Evolutionary conservation across 2,329 filamentous ascomycete species (phyloP), one percentile per base, ranked within the genome.

Genomic region (Botrytis deweyae): DNA sequence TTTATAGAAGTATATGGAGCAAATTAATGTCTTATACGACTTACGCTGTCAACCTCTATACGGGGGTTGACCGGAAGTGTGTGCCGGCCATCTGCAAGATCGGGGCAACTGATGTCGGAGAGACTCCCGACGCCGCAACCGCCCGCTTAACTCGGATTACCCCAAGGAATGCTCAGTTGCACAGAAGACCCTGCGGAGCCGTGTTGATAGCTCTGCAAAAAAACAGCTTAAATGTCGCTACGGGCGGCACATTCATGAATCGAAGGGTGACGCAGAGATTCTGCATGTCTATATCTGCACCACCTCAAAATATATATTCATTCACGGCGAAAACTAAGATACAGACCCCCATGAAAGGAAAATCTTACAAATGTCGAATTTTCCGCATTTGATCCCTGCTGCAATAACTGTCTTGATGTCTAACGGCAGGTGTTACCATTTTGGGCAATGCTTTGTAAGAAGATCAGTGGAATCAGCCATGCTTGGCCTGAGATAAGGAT

Each of bases 71-170:
- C 61, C 46, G 61, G 70, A 55, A 58, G 33, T 49, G n/a, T 40
- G 25, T 65, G 61, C 61, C 61, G 61, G 40, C 33, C 36, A 72
- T 66, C 62, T 72, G 36, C 61, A 66, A 72, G 69, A 40, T 64
- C 46, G 59, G 38, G 33, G 42, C 16, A 40, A 65, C 46, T 40
- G 25, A 52, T 40, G 1, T 65, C 70, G 70, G 70, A 72, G 49
- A 59, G 12, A 25, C 25, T 33, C 36, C 70, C 70, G 70, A 59
- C 62, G 25, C 55, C 55, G 42, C 42, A 55, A 55, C 49, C 25
- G n/a, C 49, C 49, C 49, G 40, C 49, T 55, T 49, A 68, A 29
- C 33, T 68, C 46, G 36, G 65, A 38, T 55, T 55, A 25, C 44
- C 20, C 22, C 55, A 22, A 40, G 52, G 22, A 55, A 16, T 55